phyloP scores from a whole-genome alignment of 1,284 basidiomycete genomes.

The Moniliella sp. region DNA sequence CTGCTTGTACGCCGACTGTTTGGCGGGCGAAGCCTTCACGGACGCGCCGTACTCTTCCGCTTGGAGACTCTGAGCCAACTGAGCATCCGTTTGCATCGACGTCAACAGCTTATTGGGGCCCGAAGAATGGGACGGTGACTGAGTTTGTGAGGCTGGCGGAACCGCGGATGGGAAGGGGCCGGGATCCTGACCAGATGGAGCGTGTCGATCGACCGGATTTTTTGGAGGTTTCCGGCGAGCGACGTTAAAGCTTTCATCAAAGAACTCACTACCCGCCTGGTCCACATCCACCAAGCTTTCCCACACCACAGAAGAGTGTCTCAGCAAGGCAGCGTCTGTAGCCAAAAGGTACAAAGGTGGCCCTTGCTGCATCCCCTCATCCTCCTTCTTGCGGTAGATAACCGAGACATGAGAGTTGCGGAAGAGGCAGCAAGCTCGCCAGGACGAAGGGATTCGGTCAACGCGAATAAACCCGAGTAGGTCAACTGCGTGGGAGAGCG shows the following conservation, averaged over 20 bases:
- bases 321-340: constrained; percentile 56
- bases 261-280: constrained; percentile 37
- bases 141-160: too few species aligned
- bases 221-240: too few species aligned
- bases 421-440: constrained; percentile 55
- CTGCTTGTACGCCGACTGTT: too few species aligned
- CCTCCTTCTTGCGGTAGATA: constrained; percentile 40
- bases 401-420: constrained; percentile 71
- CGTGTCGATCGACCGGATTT: too few species aligned
- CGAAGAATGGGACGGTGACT: too few species aligned
- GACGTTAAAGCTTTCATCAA: constrained; percentile 14
- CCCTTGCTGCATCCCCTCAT: constrained; percentile 6
- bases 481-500: constrained; percentile 58
- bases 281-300: constrained; percentile 69
- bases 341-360: constrained; percentile 53
- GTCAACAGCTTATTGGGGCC: too few species aligned
- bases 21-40: too few species aligned
- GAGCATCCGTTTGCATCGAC: too few species aligned
- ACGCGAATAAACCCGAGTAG: constrained; percentile 46
- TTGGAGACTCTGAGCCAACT: too few species aligned
- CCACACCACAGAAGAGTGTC: constrained; percentile 60
- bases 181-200: too few species aligned
- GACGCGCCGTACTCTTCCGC: too few species aligned
- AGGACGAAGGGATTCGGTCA: constrained; percentile 35
- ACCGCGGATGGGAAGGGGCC: too few species aligned